A percentile compares a stretch with the other conserved stretches of the same genome.
These are phyloP conservation scores for Phytophthora brassicae DNA, from an alignment of 352 stramenopile species.

Conservation along the genomic window DNA sequence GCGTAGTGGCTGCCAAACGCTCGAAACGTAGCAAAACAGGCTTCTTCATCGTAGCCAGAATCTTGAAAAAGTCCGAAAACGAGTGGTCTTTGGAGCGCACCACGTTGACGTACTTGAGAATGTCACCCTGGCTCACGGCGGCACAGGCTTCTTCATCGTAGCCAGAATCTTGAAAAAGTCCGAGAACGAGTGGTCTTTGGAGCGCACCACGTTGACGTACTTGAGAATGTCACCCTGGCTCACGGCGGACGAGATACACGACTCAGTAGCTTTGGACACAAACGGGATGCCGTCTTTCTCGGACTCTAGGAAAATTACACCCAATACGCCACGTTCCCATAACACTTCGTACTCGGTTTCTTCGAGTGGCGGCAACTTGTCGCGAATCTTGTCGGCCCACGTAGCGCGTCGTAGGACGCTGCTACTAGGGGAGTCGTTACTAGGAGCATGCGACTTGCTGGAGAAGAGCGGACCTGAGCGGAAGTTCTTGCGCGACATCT, in stretches of 20 bases:
- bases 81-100: slow-evolving; percentile 86
- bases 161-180: slow-evolving; percentile 91
- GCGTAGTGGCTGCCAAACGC: slow-evolving; percentile 46
- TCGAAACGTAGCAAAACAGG: slow-evolving; percentile 85
- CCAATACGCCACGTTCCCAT: slow-evolving; percentile 84
- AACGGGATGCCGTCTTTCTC: slow-evolving; percentile 86
- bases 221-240: slow-evolving; percentile 78
- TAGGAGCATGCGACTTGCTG: slow-evolving; percentile 24
- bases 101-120: slow-evolving; percentile 85
- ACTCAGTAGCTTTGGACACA: slow-evolving; percentile 86
- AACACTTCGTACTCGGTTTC: slow-evolving; percentile 88
- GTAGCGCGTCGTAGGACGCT: slow-evolving; percentile 39
- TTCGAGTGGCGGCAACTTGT: slow-evolving; percentile 71
- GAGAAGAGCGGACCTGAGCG: slow-evolving; percentile 45
- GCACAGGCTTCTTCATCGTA: slow-evolving; percentile 89
- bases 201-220: slow-evolving; percentile 85
- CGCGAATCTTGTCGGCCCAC: slow-evolving; percentile 80
- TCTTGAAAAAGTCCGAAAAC: slow-evolving; percentile 90
- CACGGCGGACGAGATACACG: slow-evolving; percentile 76
- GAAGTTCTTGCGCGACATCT: slow-evolving; percentile 74
- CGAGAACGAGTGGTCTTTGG: slow-evolving; percentile 85
- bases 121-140: slow-evolving; percentile 66
- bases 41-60: slow-evolving; percentile 90
- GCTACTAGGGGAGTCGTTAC: slow-evolving; percentile 15
- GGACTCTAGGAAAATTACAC: slow-evolving; percentile 87